These are phyloP conservation scores for Dendrostoma leiphaemia DNA, from an alignment of 2,329 filamentous ascomycete genomes.

Conservation along the genomic window DNA sequence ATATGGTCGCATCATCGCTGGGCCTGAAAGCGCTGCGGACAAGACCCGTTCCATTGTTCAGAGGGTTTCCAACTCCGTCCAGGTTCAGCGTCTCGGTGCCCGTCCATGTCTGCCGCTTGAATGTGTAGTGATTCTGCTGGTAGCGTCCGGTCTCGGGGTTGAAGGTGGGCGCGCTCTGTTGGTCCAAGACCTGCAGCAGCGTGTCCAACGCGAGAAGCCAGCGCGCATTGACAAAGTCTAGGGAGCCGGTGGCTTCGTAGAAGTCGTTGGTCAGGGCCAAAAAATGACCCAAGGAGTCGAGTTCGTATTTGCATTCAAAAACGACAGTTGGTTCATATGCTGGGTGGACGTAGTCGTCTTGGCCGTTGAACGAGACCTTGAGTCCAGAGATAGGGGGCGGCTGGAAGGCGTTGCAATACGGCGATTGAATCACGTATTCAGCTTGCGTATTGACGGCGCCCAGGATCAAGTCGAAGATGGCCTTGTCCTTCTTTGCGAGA, in stretches of 20 bases:
- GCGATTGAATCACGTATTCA: slow-evolving; percentile 90
- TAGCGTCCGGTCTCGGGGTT: slow-evolving; percentile 63
- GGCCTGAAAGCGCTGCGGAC: slow-evolving; percentile 91
- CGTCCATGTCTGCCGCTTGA: slow-evolving; percentile 73
- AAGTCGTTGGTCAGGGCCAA: slow-evolving; percentile 84
- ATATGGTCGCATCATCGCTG: slow-evolving; percentile 89
- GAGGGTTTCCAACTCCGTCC: slow-evolving; percentile 82
- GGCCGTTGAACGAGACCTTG: slow-evolving; percentile 69
- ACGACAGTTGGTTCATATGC: slow-evolving; percentile 80
- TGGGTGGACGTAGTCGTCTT: slow-evolving; percentile 82
- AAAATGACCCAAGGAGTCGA: slow-evolving; percentile 93
- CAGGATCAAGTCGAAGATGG: slow-evolving; percentile 75
- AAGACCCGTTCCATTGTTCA: slow-evolving; percentile 80
- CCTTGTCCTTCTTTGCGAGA: slow-evolving; percentile 76
- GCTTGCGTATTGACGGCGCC: slow-evolving; percentile 96
- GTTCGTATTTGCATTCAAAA: slow-evolving; percentile 98
- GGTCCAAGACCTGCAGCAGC: slow-evolving; percentile 69
- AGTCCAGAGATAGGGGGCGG: slow-evolving; percentile 83
- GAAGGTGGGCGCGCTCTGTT: slow-evolving; percentile 82
- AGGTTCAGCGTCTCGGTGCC: slow-evolving; percentile 91
- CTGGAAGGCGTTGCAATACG: slow-evolving; percentile 98
- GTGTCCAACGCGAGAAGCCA: slow-evolving; percentile 79
- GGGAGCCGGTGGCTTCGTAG: slow-evolving; percentile 73
- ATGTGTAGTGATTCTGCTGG: slow-evolving; percentile 77
- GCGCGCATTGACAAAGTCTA: slow-evolving; percentile 71